phyloP scores from a whole-genome alignment of 2,329 filamentous ascomycete species.

The Fusarium denticulatum region DNA sequence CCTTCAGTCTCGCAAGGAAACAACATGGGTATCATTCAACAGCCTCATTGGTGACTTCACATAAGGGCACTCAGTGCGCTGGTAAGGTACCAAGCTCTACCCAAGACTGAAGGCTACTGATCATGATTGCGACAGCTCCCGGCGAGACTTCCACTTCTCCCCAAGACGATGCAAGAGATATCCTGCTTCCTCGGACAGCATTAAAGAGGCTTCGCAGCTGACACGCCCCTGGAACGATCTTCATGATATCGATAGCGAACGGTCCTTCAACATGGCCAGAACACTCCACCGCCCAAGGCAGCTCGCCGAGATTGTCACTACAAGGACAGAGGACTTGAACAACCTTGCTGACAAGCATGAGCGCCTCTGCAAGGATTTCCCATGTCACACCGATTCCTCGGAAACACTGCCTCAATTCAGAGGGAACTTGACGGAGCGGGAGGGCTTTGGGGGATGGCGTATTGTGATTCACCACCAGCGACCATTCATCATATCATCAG shows the following conservation, averaged over 20 bases:
- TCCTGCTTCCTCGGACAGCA: not conserved
- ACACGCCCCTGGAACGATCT: fast-evolving
- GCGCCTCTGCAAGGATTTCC: fast-evolving
- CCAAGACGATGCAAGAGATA: fast-evolving
- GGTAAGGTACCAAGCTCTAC: not conserved
- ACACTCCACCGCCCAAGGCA: not conserved
- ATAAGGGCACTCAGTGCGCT: fast-evolving
- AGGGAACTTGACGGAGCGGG: not conserved
- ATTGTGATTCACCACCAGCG: not conserved
- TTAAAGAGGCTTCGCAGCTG: fast-evolving
- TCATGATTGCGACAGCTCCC: not conserved
- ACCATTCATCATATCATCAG: not conserved
- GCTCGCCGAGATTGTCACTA: fast-evolving
- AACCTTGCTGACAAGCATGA: fast-evolving
- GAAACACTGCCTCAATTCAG: not conserved
- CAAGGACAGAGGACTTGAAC: fast-evolving
- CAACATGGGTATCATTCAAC: fast-evolving
- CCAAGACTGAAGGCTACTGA: fast-evolving
- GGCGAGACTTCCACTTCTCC: not conserved
- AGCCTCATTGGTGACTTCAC: fast-evolving
- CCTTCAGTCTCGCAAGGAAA: fast-evolving
- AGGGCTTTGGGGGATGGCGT: fast-evolving
- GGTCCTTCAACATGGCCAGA: not conserved
- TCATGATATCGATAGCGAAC: not conserved
- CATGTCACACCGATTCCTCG: fast-evolving